phyloP scores from a whole-genome alignment of 139 green algal genomes.

The Tetradesmus obliquus region DNA sequence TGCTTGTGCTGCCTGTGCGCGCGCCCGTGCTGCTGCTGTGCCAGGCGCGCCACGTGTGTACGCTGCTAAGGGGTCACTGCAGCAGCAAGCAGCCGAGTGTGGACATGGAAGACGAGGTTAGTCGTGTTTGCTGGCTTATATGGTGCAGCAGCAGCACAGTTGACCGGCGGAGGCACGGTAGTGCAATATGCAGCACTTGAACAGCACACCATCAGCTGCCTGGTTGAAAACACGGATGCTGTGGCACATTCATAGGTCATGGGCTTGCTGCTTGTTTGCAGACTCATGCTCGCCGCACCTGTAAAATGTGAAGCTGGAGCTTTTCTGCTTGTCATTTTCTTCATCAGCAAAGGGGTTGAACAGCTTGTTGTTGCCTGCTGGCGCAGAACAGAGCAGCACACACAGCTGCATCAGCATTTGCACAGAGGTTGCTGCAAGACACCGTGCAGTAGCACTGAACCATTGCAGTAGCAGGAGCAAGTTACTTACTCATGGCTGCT shows the following conservation, averaged over 20 bases:
- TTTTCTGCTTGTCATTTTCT: conserved; percentile 9
- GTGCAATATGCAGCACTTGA: too few relatives aligned
- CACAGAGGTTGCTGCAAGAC: too few relatives aligned
- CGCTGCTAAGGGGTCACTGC: conserved; percentile 55
- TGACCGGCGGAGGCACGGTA: too few relatives aligned
- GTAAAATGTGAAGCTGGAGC: conserved; percentile 50
- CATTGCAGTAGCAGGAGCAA: background rate
- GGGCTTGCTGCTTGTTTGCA: too few relatives aligned
- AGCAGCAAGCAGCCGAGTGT: background rate
- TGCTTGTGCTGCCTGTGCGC: conserved; percentile 2
- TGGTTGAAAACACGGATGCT: too few relatives aligned
- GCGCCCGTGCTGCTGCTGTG: background rate
- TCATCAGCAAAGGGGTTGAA: conserved; percentile 62
- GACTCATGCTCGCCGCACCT: conserved; percentile 31
- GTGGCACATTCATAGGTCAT: too few relatives aligned
- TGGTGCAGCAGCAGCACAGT: too few relatives aligned
- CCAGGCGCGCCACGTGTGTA: conserved; percentile 30
- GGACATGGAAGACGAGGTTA: background rate
- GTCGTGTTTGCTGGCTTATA: too few relatives aligned
- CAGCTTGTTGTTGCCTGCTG: conserved; percentile 39
- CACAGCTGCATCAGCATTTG: background rate
- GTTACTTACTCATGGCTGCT: background rate
- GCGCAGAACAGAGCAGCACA: background rate
- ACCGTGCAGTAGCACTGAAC: background rate
- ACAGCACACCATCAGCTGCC: too few relatives aligned